Evolutionary conservation across 257 asterid genomes (phyloP), one percentile per base, ranked within the genome.

Genomic region (Nicotiana tomentosiformis): DNA sequence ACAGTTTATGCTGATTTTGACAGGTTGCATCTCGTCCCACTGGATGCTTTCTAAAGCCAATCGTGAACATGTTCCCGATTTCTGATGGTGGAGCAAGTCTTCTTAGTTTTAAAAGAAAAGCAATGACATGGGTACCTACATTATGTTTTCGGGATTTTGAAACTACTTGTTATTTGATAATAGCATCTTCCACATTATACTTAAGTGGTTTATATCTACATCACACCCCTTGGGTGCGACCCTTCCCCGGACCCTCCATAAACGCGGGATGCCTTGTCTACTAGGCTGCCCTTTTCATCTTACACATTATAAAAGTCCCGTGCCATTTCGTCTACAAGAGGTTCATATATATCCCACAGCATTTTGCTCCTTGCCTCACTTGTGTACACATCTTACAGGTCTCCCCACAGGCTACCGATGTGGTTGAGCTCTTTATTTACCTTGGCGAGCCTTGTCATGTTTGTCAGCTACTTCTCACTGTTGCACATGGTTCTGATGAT

Each of bases 381-480:
- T 49, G 62, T 49, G 61, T 51, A 74, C 80, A 53, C 82, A 77
- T 81, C 64, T 51, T 46, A 83, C 88, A 96, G 99, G 96, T 96
- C 82, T 92, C 97, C 83, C 86, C 96, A 9, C 98, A 92, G 85
- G 96, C 94, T 80, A 95, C 97, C 11, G 99, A 96, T 90, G 99
- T 94, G 91, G 93, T 94, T 85, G 99, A 96, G 82, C 94, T 96
- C 86, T 94, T 96, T 87, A 90, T 96, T 85, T 93, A 87, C 88
- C 99, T 96, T 82, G 93, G 97, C 55, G 98, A 94, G 90, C 97
- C 99, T 86, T 94, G 98, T 87, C 99, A 96, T 91, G 97, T 90
- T 81, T 90, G 92, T 83, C 97, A 96, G 88, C 93, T 96, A 86
- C 99, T 96, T 91, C 96, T 96, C 82, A 94, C 98, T 61, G 81